Base-by-base conservation (phyloP, 2,329 filamentous ascomycete species). In the Tolypocladium capitatum region DNA sequence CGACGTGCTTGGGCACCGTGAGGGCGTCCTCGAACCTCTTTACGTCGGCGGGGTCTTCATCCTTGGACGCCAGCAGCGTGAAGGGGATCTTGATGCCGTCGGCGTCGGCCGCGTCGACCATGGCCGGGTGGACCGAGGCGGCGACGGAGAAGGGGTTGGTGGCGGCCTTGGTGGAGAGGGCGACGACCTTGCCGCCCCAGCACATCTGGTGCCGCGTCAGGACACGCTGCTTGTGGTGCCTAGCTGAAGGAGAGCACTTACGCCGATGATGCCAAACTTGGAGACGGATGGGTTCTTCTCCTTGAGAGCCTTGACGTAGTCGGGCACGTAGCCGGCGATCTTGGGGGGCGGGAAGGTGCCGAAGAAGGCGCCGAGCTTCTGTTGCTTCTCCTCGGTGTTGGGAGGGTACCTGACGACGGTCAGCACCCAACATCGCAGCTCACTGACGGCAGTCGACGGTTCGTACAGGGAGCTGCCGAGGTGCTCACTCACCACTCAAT, bases 181-280 rank as follows among this genome's bases (percentile, higher is more conserved):
- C 68, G 20, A 74, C 72, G 9, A 84, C 75, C 67, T 86, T 86
- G 55, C 80, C 82, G 53, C 83, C 83, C 81, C 81, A 86, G 69
- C 83, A 86, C 63, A 74, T 76, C 64, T 76, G 48, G n/a, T 18
- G 11, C 16, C 28, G 33, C 10, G 21, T 34, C 21, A 36, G 28
- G 20, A 40, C n/a, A 4, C 3, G 3, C 13, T n/a, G 21, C 16
- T 3, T 40, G 36, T n/a, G 24, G 24, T 28, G 1, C 2, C 2
- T 24, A 4, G 21, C 4, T 5, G 32, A 8, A 36, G 13, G 13
- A 5, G 30, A n/a, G 28, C 30, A 60, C 74, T 59, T 68, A 79
- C 75, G 34, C 82, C 82, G 40, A 83, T 55, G 45, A 79, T 67
- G n/a, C 67, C 81, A 71, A 78, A 80, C 46, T 72, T 75, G 59